Base-by-base conservation (phyloP, 1,139 yeast species). In the Torulaspora globosa region DNA sequence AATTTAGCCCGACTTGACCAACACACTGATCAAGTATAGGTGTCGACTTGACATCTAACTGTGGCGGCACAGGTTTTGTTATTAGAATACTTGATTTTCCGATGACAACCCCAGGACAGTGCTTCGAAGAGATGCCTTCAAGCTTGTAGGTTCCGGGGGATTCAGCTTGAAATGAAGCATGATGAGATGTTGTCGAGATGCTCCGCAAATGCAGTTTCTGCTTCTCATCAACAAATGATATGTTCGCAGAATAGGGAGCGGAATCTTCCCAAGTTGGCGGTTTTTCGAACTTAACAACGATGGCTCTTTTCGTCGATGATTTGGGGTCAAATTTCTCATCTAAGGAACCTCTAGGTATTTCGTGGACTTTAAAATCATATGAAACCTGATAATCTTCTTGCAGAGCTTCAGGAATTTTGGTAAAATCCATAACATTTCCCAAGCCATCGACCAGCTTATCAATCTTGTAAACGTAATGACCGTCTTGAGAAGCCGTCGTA, bases 1-100 rank as follows among this genome's bases (percentile, higher is more conserved):
- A 89, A 39, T 77, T 76, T 48, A 88, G 80, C 0, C 97, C 98
- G 8, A 88, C 82, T 43, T 90, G 87, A 1, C 98, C 98, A 28
- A 94, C 85, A 69, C 99, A 92, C 48, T 84, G 79, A 59, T 92
- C 97, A 30, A 80, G 71, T 2, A 90, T 79, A 2, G 89, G 81
- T 2, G 72, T 70, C 1, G 86, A 77, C 3, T 61, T 53, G 5
- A 84, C 79, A 43, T 63, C 70, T 55, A 80, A 74, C 48, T 61
- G 65, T 2, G 92, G 92, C 16, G 79, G 69, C 5, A 72, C 66
- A 2, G 83, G 80, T 38, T 71, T 70, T 0, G 82, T 70, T 1
- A 78, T 74, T 10, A 73, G 53, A 28, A 78, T 69, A 14, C 67
- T 61, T 1, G 78, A 65, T 14, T 75, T 70, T 45, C 76, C 76